phyloP scores from a whole-genome alignment of 2,329 filamentous ascomycete species.

The Juglanconis juglandina region DNA sequence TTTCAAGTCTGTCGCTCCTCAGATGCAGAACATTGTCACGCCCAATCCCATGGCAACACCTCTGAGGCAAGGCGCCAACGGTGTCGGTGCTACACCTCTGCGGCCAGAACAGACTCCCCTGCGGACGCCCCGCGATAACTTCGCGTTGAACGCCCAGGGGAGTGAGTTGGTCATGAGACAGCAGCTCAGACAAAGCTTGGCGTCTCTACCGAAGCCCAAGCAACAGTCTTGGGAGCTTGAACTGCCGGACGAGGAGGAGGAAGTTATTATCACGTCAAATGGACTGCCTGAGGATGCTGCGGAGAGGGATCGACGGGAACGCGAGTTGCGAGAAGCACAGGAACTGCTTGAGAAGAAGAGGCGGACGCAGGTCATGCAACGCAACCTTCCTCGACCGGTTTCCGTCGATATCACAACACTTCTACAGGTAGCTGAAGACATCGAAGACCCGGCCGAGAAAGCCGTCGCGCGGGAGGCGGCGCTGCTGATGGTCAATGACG shows the following conservation, averaged over 20 bases:
- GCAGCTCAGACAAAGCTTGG: slow-evolving; percentile 69
- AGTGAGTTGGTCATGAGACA: slow-evolving; percentile 62
- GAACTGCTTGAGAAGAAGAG: slow-evolving; percentile 71
- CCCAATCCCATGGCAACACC: slow-evolving; percentile 95
- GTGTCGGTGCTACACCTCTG: slow-evolving; percentile 64
- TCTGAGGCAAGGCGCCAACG: slow-evolving; percentile 61
- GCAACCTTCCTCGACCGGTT: slow-evolving; percentile 72
- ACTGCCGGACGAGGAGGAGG: slow-evolving; percentile 75
- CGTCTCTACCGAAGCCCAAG: slow-evolving; percentile 85
- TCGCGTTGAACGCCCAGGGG: slow-evolving; percentile 74
- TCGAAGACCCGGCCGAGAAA: slow-evolving; percentile 62
- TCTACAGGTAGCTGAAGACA: slow-evolving; percentile 57
- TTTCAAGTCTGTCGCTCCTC: slow-evolving; percentile 79
- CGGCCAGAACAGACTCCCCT: slow-evolving; percentile 77
- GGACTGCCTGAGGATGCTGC: slow-evolving; percentile 50
- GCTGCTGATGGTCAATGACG: slow-evolving; percentile 77
- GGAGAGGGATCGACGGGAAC: slow-evolving; percentile 75
- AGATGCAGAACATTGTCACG: slow-evolving; percentile 78
- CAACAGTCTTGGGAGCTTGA: slow-evolving; percentile 94
- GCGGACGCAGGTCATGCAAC: slow-evolving; percentile 89
- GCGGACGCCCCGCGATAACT: slow-evolving; percentile 82
- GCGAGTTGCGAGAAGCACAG: slow-evolving; percentile 66
- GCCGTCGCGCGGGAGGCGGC: slow-evolving; percentile 76
- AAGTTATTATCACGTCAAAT: slow-evolving; percentile 48
- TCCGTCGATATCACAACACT: slow-evolving; percentile 68